Percentiles rank a stretch among this genome's conserved stretches.
phyloP scores from a whole-genome alignment of 1,284 basidiomycete species.

The Moesziomyces sp. region DNA sequence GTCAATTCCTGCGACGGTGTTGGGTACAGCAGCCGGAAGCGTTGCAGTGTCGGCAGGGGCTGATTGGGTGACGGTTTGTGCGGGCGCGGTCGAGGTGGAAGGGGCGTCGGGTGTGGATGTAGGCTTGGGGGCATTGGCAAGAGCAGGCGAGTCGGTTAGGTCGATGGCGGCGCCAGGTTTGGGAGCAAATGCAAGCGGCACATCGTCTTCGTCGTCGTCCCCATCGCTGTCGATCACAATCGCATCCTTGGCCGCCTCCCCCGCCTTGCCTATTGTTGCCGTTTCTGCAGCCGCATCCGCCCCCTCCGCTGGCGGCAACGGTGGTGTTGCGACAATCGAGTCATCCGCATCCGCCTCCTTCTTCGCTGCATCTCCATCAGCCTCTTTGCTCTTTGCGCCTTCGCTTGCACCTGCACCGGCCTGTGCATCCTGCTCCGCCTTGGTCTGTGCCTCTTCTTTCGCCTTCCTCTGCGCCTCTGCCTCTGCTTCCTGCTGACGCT shows the following conservation, averaged over 20 bases:
- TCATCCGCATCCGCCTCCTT: conserved; percentile 9
- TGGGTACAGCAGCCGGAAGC: not conserved
- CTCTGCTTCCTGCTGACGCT: conserved; percentile 27
- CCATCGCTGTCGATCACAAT: conserved; percentile 48
- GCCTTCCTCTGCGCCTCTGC: conserved; percentile 13
- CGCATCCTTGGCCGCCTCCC: conserved; percentile 21
- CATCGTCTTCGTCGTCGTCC: conserved; percentile 45
- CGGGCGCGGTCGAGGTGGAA: not conserved
- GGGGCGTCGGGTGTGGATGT: not conserved
- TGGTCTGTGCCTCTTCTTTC: conserved; percentile 8
- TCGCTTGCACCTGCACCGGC: conserved; percentile 3
- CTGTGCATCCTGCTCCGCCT: conserved; percentile 1
- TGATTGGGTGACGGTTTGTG: not conserved
- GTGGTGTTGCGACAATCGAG: conserved; percentile 18
- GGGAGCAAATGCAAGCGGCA: conserved; percentile 44
- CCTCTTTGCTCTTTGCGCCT: not conserved
- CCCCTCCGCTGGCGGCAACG: conserved; percentile 4
- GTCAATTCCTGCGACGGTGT: conserved; percentile 22
- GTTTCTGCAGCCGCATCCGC: not conserved
- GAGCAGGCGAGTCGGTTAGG: conserved; percentile 35
- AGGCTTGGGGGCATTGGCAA: conserved; percentile 8
- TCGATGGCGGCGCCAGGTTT: conserved; percentile 32
- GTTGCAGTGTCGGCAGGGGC: not conserved
- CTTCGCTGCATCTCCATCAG: not conserved
- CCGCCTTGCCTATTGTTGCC: conserved; percentile 1